A percentile compares a stretch with the other conserved stretches of the same genome.
These are phyloP conservation scores for Neofusicoccum cordaticola DNA, from an alignment of 2,329 filamentous ascomycete genomes.

Conservation along the genomic window DNA sequence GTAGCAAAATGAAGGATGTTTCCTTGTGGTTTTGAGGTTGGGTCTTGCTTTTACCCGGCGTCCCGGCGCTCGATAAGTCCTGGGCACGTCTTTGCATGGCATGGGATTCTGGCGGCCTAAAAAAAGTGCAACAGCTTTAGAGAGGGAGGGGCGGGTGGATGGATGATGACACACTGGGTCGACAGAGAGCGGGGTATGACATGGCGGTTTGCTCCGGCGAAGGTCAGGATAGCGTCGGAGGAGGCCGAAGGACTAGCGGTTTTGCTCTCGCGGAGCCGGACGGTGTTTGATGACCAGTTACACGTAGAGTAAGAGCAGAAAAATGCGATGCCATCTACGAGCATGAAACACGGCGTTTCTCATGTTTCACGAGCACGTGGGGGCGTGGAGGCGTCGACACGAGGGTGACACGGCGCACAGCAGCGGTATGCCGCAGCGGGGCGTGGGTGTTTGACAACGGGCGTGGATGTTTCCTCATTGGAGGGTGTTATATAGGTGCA, in stretches of 20 bases:
- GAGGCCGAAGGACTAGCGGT: neutral
- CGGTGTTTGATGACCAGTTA: conserved; percentile 12
- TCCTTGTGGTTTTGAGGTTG: neutral
- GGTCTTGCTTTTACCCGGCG: conserved; percentile 15
- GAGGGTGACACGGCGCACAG: neutral
- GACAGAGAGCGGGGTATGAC: neutral
- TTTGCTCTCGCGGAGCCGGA: conserved; percentile 1
- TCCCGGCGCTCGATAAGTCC: conserved; percentile 12
- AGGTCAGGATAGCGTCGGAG: neutral
- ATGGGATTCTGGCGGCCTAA: neutral
- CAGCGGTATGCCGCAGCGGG: neutral
- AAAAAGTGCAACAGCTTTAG: neutral
- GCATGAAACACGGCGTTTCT: conserved; percentile 6
- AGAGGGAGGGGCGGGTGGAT: neutral
- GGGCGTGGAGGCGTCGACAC: neutral
- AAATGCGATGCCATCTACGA: conserved; percentile 1
- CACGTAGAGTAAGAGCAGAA: conserved; percentile 11
- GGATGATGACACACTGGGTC: neutral
- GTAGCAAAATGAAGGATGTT: conserved; percentile 44
- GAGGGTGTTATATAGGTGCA: neutral
- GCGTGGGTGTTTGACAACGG: neutral
- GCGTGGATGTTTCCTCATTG: neutral
- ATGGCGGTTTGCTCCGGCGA: neutral
- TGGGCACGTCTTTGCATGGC: conserved; percentile 10
- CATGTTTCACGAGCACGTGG: neutral